Conservation (phyloP, 208 protist genomes). For the Trypanosoma boissoni region DNA sequence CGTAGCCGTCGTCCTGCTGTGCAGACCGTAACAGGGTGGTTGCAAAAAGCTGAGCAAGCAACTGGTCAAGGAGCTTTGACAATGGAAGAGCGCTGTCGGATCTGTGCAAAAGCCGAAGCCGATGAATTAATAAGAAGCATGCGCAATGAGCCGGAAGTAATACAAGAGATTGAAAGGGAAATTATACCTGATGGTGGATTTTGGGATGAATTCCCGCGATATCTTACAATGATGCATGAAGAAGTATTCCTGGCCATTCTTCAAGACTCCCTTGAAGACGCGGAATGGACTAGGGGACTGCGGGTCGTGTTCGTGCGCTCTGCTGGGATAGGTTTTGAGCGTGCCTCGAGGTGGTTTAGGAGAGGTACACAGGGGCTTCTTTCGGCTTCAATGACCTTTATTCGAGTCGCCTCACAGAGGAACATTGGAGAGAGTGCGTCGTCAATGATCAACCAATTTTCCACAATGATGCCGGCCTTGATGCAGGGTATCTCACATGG, state of each 20-base stretch:
- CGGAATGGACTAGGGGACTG: conserved; percentile 30
- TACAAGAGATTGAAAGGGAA: conserved; percentile 5
- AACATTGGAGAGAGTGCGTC: background rate
- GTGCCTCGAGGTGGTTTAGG: conserved; percentile 35
- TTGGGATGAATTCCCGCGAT: conserved; percentile 4
- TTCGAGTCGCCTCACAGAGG: conserved; percentile 14
- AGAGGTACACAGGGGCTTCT: conserved; percentile 10
- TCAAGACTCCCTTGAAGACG: background rate
- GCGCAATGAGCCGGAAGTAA: background rate
- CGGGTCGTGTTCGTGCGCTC: conserved; percentile 24
- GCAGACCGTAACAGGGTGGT: background rate
- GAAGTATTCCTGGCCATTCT: conserved; percentile 19
- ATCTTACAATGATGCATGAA: conserved; percentile 2
- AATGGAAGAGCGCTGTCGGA: background rate
- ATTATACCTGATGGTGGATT: conserved; percentile 6
- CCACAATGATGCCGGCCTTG: background rate
- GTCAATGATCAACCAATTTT: background rate
- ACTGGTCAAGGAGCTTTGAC: background rate
- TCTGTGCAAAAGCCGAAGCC: background rate
- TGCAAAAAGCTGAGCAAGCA: background rate
- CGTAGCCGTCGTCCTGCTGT: background rate
- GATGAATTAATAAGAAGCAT: background rate
- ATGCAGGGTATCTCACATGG: background rate
- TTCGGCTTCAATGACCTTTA: background rate
- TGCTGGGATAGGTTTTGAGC: conserved; percentile 27